Percentiles rank a stretch among this genome's conserved stretches.
Evolutionary conservation across 2,329 filamentous ascomycete genomes (phyloP).

Genomic region (Thermoascus crustaceus): DNA sequence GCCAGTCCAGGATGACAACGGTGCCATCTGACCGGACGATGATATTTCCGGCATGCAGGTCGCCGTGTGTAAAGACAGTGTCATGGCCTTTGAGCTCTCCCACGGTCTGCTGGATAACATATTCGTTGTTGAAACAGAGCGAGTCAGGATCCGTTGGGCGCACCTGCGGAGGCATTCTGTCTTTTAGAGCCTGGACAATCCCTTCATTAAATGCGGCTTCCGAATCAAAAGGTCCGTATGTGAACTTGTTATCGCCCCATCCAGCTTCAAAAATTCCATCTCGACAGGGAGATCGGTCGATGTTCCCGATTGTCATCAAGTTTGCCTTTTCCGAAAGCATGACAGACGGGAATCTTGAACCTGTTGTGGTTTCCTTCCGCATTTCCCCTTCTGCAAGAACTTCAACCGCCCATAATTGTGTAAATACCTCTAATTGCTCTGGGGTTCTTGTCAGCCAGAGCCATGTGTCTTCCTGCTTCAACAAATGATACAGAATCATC

Average conservation of each 20-base stretch:
- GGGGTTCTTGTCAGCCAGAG: background rate
- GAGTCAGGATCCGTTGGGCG: slow-evolving; percentile 8
- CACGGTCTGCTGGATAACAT: slow-evolving; percentile 12
- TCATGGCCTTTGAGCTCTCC: slow-evolving; percentile 11
- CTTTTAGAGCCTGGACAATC: slow-evolving; percentile 10
- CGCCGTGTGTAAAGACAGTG: slow-evolving; percentile 18
- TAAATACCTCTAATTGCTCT: background rate
- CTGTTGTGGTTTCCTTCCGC: background rate
- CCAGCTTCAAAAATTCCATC: slow-evolving; percentile 12
- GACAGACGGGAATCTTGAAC: background rate
- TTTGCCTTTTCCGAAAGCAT: background rate
- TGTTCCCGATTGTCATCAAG: no score
- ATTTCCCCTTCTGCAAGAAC: background rate
- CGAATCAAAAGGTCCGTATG: slow-evolving; percentile 10
- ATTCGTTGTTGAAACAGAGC: slow-evolving; percentile 9
- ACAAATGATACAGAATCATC: background rate
- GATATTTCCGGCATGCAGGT: slow-evolving; percentile 19
- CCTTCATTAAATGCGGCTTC: slow-evolving; percentile 11
- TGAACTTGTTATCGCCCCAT: slow-evolving; percentile 7
- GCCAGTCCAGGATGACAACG: slow-evolving; percentile 20
- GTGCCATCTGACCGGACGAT: slow-evolving; percentile 15
- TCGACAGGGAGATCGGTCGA: slow-evolving; percentile 9
- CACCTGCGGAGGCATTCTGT: slow-evolving; percentile 6
- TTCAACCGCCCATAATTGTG: background rate
- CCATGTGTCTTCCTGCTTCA: background rate